These are phyloP conservation scores for Eremothecium coryli DNA, from an alignment of 1,139 yeast species.

Conservation along the genomic window DNA sequence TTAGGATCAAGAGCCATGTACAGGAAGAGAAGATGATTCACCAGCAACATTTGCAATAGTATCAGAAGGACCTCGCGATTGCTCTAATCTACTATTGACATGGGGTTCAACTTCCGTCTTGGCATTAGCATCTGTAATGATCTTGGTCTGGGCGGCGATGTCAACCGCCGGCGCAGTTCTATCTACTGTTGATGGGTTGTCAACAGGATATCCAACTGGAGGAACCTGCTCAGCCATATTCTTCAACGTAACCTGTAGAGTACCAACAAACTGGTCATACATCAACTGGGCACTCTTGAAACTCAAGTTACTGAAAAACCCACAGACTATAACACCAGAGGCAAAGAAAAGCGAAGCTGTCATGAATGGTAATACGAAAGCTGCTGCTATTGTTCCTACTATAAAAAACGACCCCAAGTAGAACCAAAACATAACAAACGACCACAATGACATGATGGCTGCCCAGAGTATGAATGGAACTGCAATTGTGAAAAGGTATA, in stretches of 20 bases:
- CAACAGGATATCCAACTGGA: too few species aligned
- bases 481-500: conserved; percentile 1
- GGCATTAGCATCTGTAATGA: too few species aligned
- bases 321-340: conserved; percentile 15
- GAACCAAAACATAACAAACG: conserved; percentile 12
- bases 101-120: too few species aligned
- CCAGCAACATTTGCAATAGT: too few species aligned
- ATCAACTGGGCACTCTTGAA: conserved; percentile 14
- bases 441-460: conserved; percentile 12
- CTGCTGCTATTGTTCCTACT: conserved; percentile 13
- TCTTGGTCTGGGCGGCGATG: too few species aligned
- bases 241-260: conserved; percentile 10
- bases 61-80: too few species aligned
- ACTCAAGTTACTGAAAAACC: conserved; percentile 17
- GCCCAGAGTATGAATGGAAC: not conserved
- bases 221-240: conserved; percentile 14
- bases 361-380: conserved; percentile 18
- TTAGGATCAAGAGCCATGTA: too few species aligned
- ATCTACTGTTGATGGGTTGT: too few species aligned
- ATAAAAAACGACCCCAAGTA: conserved; percentile 14
- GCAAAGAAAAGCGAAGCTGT: conserved; percentile 17
- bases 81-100: too few species aligned
- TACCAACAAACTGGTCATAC: conserved; percentile 13
- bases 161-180: too few species aligned
- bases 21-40: too few species aligned